Conservation (phyloP, 176 grass and related monocot species). For the Calamus simplicifolius region DNA sequence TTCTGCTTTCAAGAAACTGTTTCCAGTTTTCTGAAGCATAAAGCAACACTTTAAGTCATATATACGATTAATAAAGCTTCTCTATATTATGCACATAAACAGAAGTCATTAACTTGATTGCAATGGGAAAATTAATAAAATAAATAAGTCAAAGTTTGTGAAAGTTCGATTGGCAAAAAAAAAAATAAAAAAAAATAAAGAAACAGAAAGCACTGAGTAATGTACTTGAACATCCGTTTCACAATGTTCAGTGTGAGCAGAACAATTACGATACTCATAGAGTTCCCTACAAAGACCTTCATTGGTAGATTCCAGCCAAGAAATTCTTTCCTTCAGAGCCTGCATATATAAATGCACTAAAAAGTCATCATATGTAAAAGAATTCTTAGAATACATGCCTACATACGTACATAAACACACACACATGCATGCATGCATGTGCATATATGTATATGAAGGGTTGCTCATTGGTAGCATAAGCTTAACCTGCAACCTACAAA, state of each 20-base stretch:
- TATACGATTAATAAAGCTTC: constrained; percentile 15
- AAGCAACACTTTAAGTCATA: constrained; percentile 4
- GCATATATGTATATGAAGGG: too few species aligned
- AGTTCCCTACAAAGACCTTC: constrained; percentile 82
- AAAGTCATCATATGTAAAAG: too few species aligned
- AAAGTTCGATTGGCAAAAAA: not conserved
- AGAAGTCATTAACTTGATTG: too few species aligned
- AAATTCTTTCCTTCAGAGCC: constrained; percentile 85
- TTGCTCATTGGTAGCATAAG: too few species aligned
- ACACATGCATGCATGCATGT: too few species aligned
- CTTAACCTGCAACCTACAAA: too few species aligned
- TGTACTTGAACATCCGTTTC: constrained; percentile 72
- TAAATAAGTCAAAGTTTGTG: too few species aligned
- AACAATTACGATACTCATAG: constrained; percentile 38
- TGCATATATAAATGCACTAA: constrained; percentile 17
- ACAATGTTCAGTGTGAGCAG: constrained; percentile 36
- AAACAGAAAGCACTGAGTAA: constrained; percentile 12
- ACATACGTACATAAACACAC: too few species aligned
- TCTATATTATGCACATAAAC: too few species aligned
- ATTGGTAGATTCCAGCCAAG: constrained; percentile 90
- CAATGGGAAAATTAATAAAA: too few species aligned
- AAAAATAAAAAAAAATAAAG: constrained; percentile 33
- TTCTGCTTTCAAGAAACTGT: constrained; percentile 58
- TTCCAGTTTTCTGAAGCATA: constrained; percentile 63
- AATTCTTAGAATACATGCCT: too few species aligned